Evolutionary conservation across 2,329 filamentous ascomycete genomes (phyloP).

Genomic region (Beauveria asiatica): DNA sequence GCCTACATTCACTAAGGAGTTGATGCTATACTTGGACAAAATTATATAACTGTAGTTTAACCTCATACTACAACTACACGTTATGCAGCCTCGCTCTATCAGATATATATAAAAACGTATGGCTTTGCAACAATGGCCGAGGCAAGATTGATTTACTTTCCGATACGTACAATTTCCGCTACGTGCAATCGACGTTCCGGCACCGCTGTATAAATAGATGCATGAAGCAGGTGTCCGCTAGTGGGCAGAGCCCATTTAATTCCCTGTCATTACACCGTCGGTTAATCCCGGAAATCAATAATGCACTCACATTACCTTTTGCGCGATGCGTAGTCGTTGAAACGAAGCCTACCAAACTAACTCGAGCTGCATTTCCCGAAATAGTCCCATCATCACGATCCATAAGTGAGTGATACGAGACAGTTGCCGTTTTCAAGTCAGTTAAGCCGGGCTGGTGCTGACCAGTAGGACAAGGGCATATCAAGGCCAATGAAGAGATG

Average conservation of each 20-base stretch:
- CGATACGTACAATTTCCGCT: too few species aligned
- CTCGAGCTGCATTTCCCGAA: constrained; percentile 23
- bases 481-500: too few species aligned
- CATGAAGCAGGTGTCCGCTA: not conserved
- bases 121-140: not conserved
- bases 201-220: not conserved
- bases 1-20: too few species aligned
- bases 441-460: too few species aligned
- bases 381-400: constrained; percentile 14
- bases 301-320: constrained; percentile 14
- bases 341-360: constrained; percentile 22
- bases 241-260: not conserved
- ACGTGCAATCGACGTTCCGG: not conserved
- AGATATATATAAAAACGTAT: not conserved
- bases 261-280: not conserved
- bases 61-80: too few species aligned
- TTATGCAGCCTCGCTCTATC: not conserved
- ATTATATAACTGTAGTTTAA: too few species aligned
- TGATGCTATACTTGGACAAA: too few species aligned
- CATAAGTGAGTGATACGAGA: constrained; percentile 4
- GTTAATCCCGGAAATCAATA: too few species aligned
- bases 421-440: not conserved
- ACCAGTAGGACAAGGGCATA: too few species aligned
- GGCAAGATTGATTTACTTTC: not conserved
- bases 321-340: constrained; percentile 16